Base-by-base conservation (phyloP, 1,284 basidiomycete genomes). In the Volvariella volvacea region DNA sequence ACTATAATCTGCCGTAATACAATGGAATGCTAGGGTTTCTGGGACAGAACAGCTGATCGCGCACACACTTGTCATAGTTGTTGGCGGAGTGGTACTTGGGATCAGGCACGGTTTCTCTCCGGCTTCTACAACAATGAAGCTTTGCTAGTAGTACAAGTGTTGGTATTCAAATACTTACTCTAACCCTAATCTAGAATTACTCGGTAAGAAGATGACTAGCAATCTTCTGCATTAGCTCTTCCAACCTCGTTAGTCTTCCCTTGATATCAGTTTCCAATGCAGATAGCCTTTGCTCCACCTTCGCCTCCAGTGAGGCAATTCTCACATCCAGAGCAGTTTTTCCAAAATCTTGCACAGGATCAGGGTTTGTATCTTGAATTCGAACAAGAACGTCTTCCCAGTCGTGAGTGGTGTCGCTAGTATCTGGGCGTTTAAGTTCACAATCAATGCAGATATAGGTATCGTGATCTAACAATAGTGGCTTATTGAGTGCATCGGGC, bases 371-470 rank as follows among this genome's bases (percentile, higher is more conserved):
- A 43, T 62, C 61, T 30, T 62, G 43, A 15, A 45, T 49, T 3
- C 53, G 45, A 19, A 63, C 45, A 4, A 58, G 45, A 6, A 40
- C 46, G 36, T 65, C 62, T 2, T 42, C 39, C 22, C 50, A 50
- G 7, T 45, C 41, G 9, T 43, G 38, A 30, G 6, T 7, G 7
- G 34, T 7, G 34, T 36, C n/a, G 6, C 19, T n/a, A 22, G 50
- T 44, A 22, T 45, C 31, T 21, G 40, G 8, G n/a, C 53, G 48
- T 32, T 56, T 58, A 4, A 44, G 22, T 30, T 63, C 61, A 42
- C 65, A 67, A 2, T 62, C 61, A 3, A 50, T 43, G 50, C 65
- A 67, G 16, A 67, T 47, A 40, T 62, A 62, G 4, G 56, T 59
- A 41, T 64, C 60, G 8, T 53, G 54, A 16, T 51, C 62, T 66